These are phyloP conservation scores for Nemania diffusa DNA, from an alignment of 2,329 filamentous ascomycete genomes.

Conservation along the genomic window DNA sequence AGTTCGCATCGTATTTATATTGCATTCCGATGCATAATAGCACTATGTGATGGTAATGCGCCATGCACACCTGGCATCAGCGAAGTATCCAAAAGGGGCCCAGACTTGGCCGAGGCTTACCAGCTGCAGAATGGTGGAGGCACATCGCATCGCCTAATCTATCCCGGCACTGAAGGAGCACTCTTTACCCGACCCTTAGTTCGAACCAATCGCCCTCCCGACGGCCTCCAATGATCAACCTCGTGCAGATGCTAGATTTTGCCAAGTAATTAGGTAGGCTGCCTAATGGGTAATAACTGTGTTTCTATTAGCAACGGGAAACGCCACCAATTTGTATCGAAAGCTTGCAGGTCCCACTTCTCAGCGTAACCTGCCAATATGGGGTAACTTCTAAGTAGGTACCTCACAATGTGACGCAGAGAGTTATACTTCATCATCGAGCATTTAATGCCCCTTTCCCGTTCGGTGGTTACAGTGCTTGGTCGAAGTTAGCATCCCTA, in stretches of 20 bases:
- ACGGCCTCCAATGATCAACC: constrained; percentile 17
- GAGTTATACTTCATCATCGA: neutral
- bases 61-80: neutral
- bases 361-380: constrained; percentile 33
- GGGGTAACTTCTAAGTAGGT: neutral
- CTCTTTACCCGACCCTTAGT: constrained; percentile 18
- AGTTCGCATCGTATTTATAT: constrained; percentile 8
- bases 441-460: neutral
- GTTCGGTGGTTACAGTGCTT: constrained; percentile 4
- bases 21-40: constrained; percentile 19
- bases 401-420: constrained; percentile 22
- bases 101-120: constrained; percentile 33
- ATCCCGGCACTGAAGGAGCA: neutral
- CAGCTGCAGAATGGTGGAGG: constrained; percentile 22
- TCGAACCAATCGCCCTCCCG: constrained; percentile 1
- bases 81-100: constrained; percentile 6
- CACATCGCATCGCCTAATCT: constrained; percentile 20
- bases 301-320: constrained; percentile 10
- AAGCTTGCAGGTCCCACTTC: constrained; percentile 24
- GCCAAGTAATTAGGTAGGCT: constrained; percentile 14
- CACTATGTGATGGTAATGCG: constrained; percentile 4
- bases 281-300: constrained; percentile 9
- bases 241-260: constrained; percentile 10
- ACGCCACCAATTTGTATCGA: constrained; percentile 19
- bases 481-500: constrained; percentile 10